phyloP scores from a whole-genome alignment of 2,329 filamentous ascomycete genomes.

The Metarhizium robertsii region DNA sequence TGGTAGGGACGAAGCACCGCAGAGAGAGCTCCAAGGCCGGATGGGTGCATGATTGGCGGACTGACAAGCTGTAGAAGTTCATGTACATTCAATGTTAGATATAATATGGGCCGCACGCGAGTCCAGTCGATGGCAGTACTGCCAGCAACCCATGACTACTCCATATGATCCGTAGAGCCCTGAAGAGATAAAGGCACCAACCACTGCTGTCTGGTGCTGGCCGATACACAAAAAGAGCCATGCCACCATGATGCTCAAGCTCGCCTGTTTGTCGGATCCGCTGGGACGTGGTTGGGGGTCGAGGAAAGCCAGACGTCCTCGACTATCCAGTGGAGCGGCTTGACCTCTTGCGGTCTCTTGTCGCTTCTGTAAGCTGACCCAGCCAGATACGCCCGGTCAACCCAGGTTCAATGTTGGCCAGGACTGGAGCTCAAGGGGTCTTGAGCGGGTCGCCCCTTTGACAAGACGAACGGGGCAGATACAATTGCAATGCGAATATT shows the following conservation, averaged over 20 bases:
- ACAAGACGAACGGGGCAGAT: slow-evolving; percentile 1
- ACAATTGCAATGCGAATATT: slow-evolving; percentile 1
- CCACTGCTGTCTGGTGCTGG: background rate
- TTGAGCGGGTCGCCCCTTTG: slow-evolving; percentile 4
- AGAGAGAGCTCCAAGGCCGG: background rate
- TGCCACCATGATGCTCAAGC: background rate
- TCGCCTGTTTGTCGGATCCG: background rate
- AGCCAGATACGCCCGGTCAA: background rate
- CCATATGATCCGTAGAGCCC: background rate
- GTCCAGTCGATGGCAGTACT: background rate
- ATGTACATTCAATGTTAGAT: background rate
- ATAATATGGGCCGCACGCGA: background rate
- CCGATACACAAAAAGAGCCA: background rate
- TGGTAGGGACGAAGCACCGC: background rate
- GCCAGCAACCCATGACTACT: background rate
- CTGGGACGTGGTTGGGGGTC: background rate
- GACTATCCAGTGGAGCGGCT: background rate
- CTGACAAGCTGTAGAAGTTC: background rate
- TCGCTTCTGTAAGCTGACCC: background rate
- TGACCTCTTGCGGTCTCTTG: background rate
- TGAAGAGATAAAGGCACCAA: background rate
- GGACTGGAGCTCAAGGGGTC: slow-evolving; percentile 1
- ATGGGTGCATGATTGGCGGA: background rate
- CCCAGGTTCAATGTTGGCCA: background rate
- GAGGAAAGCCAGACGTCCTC: background rate